Conservation (phyloP, 208 protist genomes). For the Leishmania tarentolae region DNA sequence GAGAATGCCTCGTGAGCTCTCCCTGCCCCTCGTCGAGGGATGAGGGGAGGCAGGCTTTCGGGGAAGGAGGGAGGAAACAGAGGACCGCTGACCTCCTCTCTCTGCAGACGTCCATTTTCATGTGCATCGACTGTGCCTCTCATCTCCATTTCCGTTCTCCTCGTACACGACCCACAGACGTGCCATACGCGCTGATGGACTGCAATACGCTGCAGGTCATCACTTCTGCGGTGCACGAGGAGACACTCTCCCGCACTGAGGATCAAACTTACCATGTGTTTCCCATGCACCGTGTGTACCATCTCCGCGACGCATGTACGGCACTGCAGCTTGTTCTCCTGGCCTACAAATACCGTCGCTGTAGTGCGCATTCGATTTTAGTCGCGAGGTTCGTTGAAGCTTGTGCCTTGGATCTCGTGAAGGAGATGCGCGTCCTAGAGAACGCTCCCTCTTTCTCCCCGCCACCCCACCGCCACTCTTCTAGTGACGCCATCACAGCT, state of each 20-base stretch:
- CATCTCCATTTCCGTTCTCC: not conserved
- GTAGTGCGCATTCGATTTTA: not conserved
- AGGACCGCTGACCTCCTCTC: not conserved
- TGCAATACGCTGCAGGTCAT: not conserved
- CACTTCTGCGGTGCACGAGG: not conserved
- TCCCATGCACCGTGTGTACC: not conserved
- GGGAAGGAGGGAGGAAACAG: not conserved
- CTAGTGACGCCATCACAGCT: not conserved
- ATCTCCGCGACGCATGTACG: conserved; percentile 31
- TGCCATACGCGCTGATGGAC: not conserved
- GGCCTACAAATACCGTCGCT: not conserved
- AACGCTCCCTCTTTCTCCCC: not conserved
- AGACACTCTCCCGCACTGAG: not conserved
- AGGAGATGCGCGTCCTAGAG: not conserved
- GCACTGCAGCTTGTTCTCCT: conserved; percentile 21
- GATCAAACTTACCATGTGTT: not conserved
- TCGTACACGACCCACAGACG: not conserved
- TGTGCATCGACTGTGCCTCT: not conserved
- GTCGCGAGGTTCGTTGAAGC: conserved; percentile 15
- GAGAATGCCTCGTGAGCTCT: not conserved
- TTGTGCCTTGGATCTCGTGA: conserved; percentile 14
- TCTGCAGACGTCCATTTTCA: not conserved
- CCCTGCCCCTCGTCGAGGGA: not conserved
- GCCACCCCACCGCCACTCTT: not conserved
- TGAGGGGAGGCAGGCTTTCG: not conserved